Base-by-base conservation (phyloP, 345 rosid species). In the Salix viminalis region DNA sequence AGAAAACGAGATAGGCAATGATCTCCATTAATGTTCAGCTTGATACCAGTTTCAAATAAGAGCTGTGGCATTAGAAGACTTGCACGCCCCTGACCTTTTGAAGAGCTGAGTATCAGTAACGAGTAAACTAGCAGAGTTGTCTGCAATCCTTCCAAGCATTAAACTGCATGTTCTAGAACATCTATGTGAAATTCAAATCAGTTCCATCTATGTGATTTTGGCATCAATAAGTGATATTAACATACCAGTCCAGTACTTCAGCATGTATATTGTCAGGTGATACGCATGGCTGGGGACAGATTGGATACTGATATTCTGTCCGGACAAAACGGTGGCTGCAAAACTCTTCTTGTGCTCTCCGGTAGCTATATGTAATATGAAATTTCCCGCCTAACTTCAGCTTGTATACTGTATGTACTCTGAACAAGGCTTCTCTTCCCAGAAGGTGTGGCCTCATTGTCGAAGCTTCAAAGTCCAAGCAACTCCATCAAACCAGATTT, bases 211-310 rank as follows among this genome's bases (percentile, higher is more conserved):
- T 23, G 64, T 1, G 26, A 58, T 58, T 1, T 58, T 12, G 0
- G 64, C 64, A 23, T 58, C 64, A 58, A 10, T n/a, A n/a, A 58
- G 28, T 3, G 24, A 58, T 23, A 23, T n/a, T 9, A 58, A n/a
- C 28, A 23, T 9, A 28, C 23, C 24, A n/a, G 24, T 58, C 15
- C 14, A 10, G 6, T 14, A 23, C 15, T 36, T 36, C 37, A 36
- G 37, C 1, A 36, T 36, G 37, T 5, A 5, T 36, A 36, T 36
- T 36, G 37, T 36, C 65, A 96, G 89, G 87, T 76, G 66, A 81
- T 81, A 36, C 77, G 84, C 81, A 81, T 81, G 84, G 84, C 77
- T 30, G 84, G 84, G 54, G 84, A 81, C 70, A 77, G 84, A 74
- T 70, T 81, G 36, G 84, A 81, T 66, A 81, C 84, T 50, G 81